Base-by-base conservation (phyloP, 2,329 filamentous ascomycete species). In the Colletotrichum gloeosporioides region DNA sequence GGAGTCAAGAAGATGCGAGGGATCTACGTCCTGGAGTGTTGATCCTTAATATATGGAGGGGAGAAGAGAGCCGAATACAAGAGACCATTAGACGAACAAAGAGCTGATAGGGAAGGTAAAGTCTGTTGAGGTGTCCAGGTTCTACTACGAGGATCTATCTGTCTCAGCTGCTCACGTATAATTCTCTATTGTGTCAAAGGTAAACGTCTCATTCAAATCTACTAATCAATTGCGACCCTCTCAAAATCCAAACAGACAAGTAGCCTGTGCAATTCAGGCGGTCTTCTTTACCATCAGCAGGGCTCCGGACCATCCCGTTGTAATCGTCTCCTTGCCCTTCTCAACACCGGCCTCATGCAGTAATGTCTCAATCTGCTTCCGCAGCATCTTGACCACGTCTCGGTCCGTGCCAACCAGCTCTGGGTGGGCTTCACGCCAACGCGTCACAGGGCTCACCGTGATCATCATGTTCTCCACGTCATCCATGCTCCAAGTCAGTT, bases 351-450 rank as follows among this genome's bases (percentile, higher is more conserved):
- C 82, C 15, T 84, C 82, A 7, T 81, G 81, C 15, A 85, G 68
- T 6, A 83, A 69, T 9, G 49, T 72, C 73, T 82, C 82, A 6
- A 84, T 77, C 10, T 79, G 69, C 36, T 76, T 75, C 8, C 82
- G 79, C 61, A 82, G 78, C n/a, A 80, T 78, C 53, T 77, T 83
- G 8, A 86, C 78, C 22, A 84, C 79, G 71, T 87, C 87, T 1
- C 80, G 62, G 12, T 88, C 87, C 1, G 87, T 88, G 1, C 84
- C 83, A 0, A 81, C 84, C 0, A 78, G 77, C 0, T 86, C 85
- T 0, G 86, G 85, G 77, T 90, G 79, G 0, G 86, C 87, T 78
- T 88, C 81, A 12, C 86, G 82, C 88, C 88, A 90, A 55, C 88
- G 81, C 1, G 83, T 82, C 2, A 87, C 81, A 0, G 84, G 81